Evolutionary conservation across 2,329 filamentous ascomycete species (phyloP).

Genomic region (Reticulascus tulasneorum): DNA sequence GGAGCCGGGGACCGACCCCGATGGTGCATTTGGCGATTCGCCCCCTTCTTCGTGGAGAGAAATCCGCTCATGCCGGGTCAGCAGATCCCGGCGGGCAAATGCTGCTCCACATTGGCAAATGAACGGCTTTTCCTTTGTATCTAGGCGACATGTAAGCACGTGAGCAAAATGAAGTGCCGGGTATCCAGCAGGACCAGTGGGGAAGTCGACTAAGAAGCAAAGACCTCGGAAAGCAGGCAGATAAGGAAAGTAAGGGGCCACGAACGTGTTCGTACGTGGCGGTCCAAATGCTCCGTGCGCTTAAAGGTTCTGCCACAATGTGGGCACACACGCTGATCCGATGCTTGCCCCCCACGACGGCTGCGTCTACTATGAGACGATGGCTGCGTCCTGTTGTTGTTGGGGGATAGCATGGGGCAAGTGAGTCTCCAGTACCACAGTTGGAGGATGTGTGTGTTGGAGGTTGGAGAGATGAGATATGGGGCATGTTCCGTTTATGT

Average conservation of each 20-base stretch:
- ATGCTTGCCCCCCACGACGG: conserved; percentile 11
- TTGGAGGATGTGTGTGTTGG: conserved; percentile 8
- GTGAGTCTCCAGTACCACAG: not conserved
- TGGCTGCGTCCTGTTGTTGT: conserved; percentile 3
- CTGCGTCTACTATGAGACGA: conserved; percentile 2
- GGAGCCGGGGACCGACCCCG: conserved; percentile 22
- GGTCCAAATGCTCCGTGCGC: conserved; percentile 41
- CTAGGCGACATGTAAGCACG: conserved; percentile 19
- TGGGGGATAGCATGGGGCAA: conserved; percentile 10
- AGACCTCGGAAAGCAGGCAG: conserved; percentile 1
- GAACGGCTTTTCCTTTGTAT: conserved; percentile 46
- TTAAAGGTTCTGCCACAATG: conserved; percentile 41
- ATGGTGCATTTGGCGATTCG: conserved; percentile 5
- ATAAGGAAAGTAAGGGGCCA: conserved; percentile 6
- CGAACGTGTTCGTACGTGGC: conserved; percentile 43
- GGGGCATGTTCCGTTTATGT: conserved; percentile 12
- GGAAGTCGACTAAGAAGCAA: not conserved
- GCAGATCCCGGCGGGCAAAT: conserved; percentile 39
- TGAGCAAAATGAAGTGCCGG: conserved; percentile 1
- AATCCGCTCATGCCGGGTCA: conserved; percentile 40
- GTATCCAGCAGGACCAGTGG: conserved; percentile 1
- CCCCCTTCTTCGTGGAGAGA: conserved; percentile 26
- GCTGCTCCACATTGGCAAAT: conserved; percentile 39
- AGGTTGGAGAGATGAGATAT: conserved; percentile 10
- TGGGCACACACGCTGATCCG: conserved; percentile 26